These are phyloP conservation scores for Lodderomyces parapsilosis DNA, from an alignment of 1,139 yeast genomes.

Conservation along the genomic window DNA sequence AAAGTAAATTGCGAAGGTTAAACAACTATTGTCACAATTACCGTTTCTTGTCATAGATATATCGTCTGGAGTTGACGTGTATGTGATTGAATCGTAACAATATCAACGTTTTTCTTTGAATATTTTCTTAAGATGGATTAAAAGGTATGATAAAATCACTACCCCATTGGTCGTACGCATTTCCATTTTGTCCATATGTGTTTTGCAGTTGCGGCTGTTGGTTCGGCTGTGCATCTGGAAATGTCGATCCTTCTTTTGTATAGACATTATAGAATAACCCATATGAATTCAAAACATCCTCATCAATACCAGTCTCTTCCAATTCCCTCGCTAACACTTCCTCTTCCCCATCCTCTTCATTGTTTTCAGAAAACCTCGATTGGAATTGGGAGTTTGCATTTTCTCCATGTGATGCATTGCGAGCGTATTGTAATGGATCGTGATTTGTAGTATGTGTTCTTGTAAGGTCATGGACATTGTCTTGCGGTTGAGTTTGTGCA, in stretches of 20 bases:
- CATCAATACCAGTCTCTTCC: conserved; percentile 31
- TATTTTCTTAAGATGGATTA: conserved; percentile 30
- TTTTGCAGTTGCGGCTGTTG: conserved; percentile 8
- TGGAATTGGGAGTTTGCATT: conserved; percentile 6
- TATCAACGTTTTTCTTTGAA: too few relatives aligned
- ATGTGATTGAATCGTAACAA: too few relatives aligned
- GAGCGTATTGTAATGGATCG: conserved; percentile 33
- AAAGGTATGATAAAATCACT: conserved; percentile 34
- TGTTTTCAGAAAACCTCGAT: conserved; percentile 9
- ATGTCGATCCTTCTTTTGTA: conserved; percentile 33
- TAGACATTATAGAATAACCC: conserved; percentile 39
- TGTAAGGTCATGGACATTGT: conserved; percentile 4
- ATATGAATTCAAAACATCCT: conserved; percentile 31
- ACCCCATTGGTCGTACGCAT: conserved; percentile 20
- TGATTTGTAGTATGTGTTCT: conserved; percentile 39
- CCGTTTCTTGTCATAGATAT: too few relatives aligned
- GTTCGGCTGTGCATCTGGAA: conserved; percentile 21
- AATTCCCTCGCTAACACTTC: conserved; percentile 16
- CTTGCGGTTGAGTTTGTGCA: background rate
- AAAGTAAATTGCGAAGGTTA: too few relatives aligned
- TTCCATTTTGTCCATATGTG: conserved; percentile 4
- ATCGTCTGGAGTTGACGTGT: too few relatives aligned
- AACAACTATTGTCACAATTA: too few relatives aligned
- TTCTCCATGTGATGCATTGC: conserved; percentile 7
- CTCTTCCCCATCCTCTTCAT: conserved; percentile 14